Evolutionary conservation across 768 basidiomycete genomes (phyloP).

Genomic region (Mycena maculata): DNA sequence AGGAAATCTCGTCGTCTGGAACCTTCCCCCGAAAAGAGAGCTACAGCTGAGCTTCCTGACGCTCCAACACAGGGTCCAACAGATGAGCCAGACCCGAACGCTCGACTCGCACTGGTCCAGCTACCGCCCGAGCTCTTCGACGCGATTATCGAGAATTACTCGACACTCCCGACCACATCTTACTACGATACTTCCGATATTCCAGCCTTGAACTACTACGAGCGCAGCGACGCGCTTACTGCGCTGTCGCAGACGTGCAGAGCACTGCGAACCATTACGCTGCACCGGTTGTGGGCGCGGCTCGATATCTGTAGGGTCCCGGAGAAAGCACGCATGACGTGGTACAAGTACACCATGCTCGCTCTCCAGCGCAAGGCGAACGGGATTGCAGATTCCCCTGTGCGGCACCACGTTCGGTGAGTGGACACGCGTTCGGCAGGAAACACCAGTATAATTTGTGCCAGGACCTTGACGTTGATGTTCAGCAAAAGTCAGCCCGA

Average conservation of each 20-base stretch:
- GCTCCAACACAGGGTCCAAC: neutral
- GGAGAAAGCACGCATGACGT: neutral
- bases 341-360: conserved; percentile 27
- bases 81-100: conserved; percentile 13
- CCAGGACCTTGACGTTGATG: conserved; percentile 24
- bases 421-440: neutral
- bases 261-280: conserved; percentile 14
- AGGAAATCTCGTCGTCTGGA: conserved; percentile 13
- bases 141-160: conserved; percentile 27
- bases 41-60: neutral
- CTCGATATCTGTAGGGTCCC: conserved; percentile 30
- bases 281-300: conserved; percentile 22
- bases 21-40: neutral
- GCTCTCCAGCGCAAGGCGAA: conserved; percentile 26
- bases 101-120: neutral
- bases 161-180: conserved; percentile 13
- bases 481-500: conserved; percentile 24
- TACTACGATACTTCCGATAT: conserved; percentile 16
- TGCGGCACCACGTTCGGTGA: conserved; percentile 29
- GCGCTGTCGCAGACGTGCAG: conserved; percentile 31
- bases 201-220: conserved; percentile 10
- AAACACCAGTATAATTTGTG: no score
- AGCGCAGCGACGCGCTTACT: conserved; percentile 27
- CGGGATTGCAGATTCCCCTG: conserved; percentile 15
- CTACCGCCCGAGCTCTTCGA: conserved; percentile 32